Evolutionary conservation across 352 stramenopile genomes (phyloP), one percentile per base, ranked within the genome.

Genomic region (Discostella stelligera): DNA sequence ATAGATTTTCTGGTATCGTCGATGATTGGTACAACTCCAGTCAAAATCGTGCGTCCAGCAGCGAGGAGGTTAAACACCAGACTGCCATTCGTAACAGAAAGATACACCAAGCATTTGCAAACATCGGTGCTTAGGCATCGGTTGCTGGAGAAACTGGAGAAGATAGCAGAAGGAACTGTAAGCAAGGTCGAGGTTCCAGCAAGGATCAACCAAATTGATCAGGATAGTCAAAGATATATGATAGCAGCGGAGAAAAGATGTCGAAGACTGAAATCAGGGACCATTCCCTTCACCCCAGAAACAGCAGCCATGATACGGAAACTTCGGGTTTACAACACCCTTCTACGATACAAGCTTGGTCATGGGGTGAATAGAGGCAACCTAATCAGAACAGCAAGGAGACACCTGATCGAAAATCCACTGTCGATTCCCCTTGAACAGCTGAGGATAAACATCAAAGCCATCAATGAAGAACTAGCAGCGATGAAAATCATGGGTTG

Each of bases 221-320:
- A 5, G n/a, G 46, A 79, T 25, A 23, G 8, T 1, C 21, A 39
- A 23, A n/a, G 69, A 30, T 73, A 58, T 27, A 73, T 74, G 62
- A 1, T 11, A 0, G 13, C 59, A 49, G 52, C 53, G 3, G 71
- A 79, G 27, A 79, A 68, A 44, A 79, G 62, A 46, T 74, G 63
- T 20, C 21, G 62, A 41, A 41, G 50, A 52, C 73, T 79, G 21
- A 62, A 64, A 32, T 69, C 48, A 60, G 23, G 20, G 46, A 44
- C 6, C 46, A 69, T 16, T 52, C 61, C 5, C n/a, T n/a, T n/a
- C n/a, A n/a, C n/a, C n/a, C n/a, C n/a, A n/a, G n/a, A n/a, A n/a
- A n/a, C n/a, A n/a, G 39, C 61, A 21, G 9, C n/a, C 14, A 60
- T 44, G 61, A 69, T 59, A 3, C 20, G 27, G 23, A 46, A 25